phyloP scores from a whole-genome alignment of 306 rosid genomes.

The Leucaena leucocephala region DNA sequence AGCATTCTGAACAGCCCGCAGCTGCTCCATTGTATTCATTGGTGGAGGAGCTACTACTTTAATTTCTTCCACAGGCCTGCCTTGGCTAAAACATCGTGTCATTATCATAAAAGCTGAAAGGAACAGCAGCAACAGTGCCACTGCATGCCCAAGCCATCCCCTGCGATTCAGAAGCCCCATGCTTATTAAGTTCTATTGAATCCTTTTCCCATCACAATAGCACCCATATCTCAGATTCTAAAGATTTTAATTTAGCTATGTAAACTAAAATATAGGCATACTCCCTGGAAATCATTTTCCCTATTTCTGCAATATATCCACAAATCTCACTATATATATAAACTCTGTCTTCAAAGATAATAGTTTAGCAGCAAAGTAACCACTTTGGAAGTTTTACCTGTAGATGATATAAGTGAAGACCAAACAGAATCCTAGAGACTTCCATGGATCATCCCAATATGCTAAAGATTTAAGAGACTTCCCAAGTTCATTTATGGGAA shows the following conservation, averaged over 20 bases:
- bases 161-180: slow-evolving; percentile 47
- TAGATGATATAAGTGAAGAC: slow-evolving; percentile 66
- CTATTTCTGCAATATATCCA: not conserved
- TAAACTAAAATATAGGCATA: not conserved
- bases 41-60: slow-evolving; percentile 84
- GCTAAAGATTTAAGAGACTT: slow-evolving; percentile 71
- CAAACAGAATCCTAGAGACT: slow-evolving; percentile 70
- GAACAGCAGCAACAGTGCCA: slow-evolving; percentile 55
- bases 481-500: slow-evolving; percentile 68
- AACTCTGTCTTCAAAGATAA: slow-evolving; percentile 7
- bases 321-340: slow-evolving; percentile 3
- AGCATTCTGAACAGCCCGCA: slow-evolving; percentile 87
- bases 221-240: not conserved
- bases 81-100: slow-evolving; percentile 54
- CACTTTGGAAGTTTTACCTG: slow-evolving; percentile 60
- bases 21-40: slow-evolving; percentile 94
- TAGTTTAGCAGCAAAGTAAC: slow-evolving; percentile 27
- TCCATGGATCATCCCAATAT: slow-evolving; percentile 83
- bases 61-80: slow-evolving; percentile 56
- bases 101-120: slow-evolving; percentile 74
- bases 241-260: not conserved
- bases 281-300: slow-evolving; percentile 19
- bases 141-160: slow-evolving; percentile 78
- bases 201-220: not conserved
- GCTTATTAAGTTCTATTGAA: not conserved